Percentiles rank a stretch among this genome's conserved stretches.
Evolutionary conservation across 352 stramenopile genomes (phyloP).

Genomic region (Phytophthora pini): DNA sequence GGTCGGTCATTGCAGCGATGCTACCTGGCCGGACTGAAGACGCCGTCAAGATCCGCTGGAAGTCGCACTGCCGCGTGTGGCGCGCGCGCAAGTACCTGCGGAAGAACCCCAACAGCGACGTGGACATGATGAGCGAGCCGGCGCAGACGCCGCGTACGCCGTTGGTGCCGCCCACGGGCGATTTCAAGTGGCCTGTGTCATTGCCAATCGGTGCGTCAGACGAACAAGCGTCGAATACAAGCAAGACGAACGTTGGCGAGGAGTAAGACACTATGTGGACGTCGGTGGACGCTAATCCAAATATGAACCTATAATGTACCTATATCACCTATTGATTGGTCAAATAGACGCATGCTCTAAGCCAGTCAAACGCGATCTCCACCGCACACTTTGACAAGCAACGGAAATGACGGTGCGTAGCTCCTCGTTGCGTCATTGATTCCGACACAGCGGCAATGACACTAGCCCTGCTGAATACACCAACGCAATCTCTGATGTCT

Average conservation of each 20-base stretch:
- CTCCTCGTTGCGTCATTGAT: constrained; percentile 7
- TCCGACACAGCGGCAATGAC: constrained; percentile 11
- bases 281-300: constrained; percentile 28
- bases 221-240: constrained; percentile 32
- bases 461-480: neutral
- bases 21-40: constrained; percentile 90
- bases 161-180: constrained; percentile 29
- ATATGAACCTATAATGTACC: constrained; percentile 47
- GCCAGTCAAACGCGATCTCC: constrained; percentile 12
- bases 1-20: constrained; percentile 91
- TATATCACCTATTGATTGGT: constrained; percentile 20
- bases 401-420: constrained; percentile 24
- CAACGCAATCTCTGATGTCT: constrained; percentile 2
- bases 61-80: constrained; percentile 88
- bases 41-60: constrained; percentile 94
- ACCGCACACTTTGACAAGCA: constrained; percentile 14
- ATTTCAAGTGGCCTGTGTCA: constrained; percentile 39
- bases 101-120: constrained; percentile 55
- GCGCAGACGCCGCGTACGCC: constrained; percentile 39
- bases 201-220: constrained; percentile 15
- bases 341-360: constrained; percentile 8
- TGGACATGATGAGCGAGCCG: constrained; percentile 41
- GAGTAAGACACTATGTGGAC: constrained; percentile 31
- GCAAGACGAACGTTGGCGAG: constrained; percentile 14
- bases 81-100: constrained; percentile 83